Percentiles rank a stretch among this genome's conserved stretches.
These are phyloP conservation scores for Phytophthora sp. DNA, from an alignment of 352 stramenopile genomes.

Conservation along the genomic window DNA sequence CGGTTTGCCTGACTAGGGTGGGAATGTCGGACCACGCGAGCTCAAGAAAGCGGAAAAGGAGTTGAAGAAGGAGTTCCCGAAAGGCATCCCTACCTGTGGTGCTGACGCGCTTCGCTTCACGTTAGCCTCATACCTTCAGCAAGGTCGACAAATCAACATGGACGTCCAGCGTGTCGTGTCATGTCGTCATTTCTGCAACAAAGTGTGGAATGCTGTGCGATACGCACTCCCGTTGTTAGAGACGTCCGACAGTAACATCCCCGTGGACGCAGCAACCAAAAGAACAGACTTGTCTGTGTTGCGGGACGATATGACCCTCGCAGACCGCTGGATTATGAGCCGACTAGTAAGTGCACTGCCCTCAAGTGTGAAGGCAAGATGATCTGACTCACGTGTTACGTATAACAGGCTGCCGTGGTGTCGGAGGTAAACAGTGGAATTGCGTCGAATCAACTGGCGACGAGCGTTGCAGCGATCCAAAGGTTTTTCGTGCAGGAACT, in stretches of 20 bases:
- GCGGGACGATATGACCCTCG: conserved; percentile 55
- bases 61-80: conserved; percentile 96
- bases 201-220: conserved; percentile 88
- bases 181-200: conserved; percentile 90
- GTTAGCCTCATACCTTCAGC: conserved; percentile 94
- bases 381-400: conserved; percentile 2
- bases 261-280: not conserved
- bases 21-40: conserved; percentile 89
- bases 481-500: conserved; percentile 88
- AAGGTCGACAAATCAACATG: conserved; percentile 91
- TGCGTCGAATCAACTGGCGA: conserved; percentile 68
- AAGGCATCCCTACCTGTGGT: conserved; percentile 98
- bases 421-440: conserved; percentile 68
- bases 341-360: conserved; percentile 52
- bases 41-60: conserved; percentile 96
- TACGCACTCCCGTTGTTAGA: conserved; percentile 76
- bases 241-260: conserved; percentile 1
- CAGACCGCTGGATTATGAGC: conserved; percentile 88
- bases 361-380: not conserved
- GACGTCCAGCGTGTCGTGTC: conserved; percentile 85
- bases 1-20: conserved; percentile 36
- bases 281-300: conserved; percentile 32
- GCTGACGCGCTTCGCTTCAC: conserved; percentile 98
- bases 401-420: conserved; percentile 57
- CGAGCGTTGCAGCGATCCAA: conserved; percentile 73